A percentile compares a stretch with the other conserved stretches of the same genome.
These are phyloP conservation scores for Fusarium setosum DNA, from an alignment of 2,329 filamentous ascomycete species.

Conservation along the genomic window DNA sequence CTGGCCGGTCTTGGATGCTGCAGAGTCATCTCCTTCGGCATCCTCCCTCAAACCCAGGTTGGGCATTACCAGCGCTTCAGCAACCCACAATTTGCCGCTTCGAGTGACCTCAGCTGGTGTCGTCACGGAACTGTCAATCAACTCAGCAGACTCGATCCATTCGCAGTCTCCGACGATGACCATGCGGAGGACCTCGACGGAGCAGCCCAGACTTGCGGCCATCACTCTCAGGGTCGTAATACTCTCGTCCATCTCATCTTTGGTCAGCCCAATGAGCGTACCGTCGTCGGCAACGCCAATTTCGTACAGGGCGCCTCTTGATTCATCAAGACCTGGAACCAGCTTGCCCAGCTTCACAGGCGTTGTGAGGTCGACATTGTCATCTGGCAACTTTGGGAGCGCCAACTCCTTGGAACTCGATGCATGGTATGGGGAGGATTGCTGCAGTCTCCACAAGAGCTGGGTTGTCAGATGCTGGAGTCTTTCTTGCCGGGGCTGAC, in stretches of 20 bases:
- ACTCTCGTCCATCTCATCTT: conserved; percentile 94
- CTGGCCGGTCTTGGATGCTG: neutral
- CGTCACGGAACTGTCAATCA: conserved; percentile 43
- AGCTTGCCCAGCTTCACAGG: conserved; percentile 66
- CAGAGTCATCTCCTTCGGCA: conserved; percentile 4
- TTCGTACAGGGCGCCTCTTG: conserved; percentile 92
- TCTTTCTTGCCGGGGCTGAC: conserved; percentile 81
- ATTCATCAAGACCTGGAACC: conserved; percentile 88
- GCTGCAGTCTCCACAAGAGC: conserved; percentile 92
- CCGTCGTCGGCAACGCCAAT: conserved; percentile 97
- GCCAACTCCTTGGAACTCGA: conserved; percentile 81
- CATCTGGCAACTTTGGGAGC: conserved; percentile 79
- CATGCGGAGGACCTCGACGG: conserved; percentile 82
- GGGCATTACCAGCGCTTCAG: conserved; percentile 89
- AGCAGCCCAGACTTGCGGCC: conserved; percentile 92
- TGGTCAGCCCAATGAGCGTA: conserved; percentile 85
- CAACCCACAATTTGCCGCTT: conserved; percentile 79
- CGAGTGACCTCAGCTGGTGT: conserved; percentile 37
- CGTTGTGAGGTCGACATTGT: conserved; percentile 58
- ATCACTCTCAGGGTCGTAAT: conserved; percentile 86
- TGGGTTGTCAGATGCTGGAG: conserved; percentile 95
- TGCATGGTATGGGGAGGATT: conserved; percentile 91
- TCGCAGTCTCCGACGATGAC: conserved; percentile 89
- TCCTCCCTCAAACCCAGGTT: conserved; percentile 60
- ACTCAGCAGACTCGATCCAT: conserved; percentile 64